Evolutionary conservation across 495 filamentous ascomycete genomes (phyloP).

Genomic region (Aspergillus conjunctus): DNA sequence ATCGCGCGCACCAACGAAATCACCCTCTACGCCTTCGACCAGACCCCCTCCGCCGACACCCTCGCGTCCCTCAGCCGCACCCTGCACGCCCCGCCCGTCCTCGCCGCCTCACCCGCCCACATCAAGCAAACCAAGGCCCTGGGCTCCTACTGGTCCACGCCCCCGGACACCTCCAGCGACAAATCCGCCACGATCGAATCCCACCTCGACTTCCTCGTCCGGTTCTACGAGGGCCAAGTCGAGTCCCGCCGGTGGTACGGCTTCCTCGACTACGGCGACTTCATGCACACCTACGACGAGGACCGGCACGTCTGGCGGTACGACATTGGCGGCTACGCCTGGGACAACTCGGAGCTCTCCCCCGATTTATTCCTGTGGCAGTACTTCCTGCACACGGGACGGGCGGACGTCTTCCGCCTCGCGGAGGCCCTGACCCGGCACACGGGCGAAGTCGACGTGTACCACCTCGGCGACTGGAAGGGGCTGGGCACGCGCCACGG

Average conservation of each 20-base stretch:
- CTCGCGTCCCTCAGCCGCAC: slow-evolving; percentile 34
- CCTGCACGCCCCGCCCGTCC: slow-evolving; percentile 40
- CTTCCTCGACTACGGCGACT: slow-evolving; percentile 55
- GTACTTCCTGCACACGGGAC: slow-evolving; percentile 51
- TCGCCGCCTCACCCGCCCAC: slow-evolving; percentile 40
- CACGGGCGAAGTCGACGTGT: slow-evolving; percentile 53
- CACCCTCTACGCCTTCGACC: slow-evolving; percentile 43
- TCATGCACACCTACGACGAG: slow-evolving; percentile 53
- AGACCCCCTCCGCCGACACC: slow-evolving; percentile 39
- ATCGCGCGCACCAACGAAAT: slow-evolving; percentile 51
- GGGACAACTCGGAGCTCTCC: slow-evolving; percentile 58
- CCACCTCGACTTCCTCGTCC: slow-evolving; percentile 46
- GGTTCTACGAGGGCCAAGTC: slow-evolving; percentile 49
- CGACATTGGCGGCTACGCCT: slow-evolving; percentile 55
- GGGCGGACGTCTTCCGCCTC: slow-evolving; percentile 48
- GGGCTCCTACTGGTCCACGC: slow-evolving; percentile 47
- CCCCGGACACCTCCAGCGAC: slow-evolving; percentile 16
- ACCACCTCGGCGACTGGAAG: slow-evolving; percentile 49
- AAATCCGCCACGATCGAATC: slow-evolving; percentile 35
- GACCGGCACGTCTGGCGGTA: slow-evolving; percentile 55
- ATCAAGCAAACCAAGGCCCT: slow-evolving; percentile 44
- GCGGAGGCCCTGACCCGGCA: slow-evolving; percentile 52
- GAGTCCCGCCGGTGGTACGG: slow-evolving; percentile 52
- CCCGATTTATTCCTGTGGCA: slow-evolving; percentile 55
- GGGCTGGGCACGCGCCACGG: slow-evolving; percentile 56